These are phyloP conservation scores for Backusella morwellensis DNA, from an alignment of 192 early-diverging fungal genomes.

Conservation along the genomic window DNA sequence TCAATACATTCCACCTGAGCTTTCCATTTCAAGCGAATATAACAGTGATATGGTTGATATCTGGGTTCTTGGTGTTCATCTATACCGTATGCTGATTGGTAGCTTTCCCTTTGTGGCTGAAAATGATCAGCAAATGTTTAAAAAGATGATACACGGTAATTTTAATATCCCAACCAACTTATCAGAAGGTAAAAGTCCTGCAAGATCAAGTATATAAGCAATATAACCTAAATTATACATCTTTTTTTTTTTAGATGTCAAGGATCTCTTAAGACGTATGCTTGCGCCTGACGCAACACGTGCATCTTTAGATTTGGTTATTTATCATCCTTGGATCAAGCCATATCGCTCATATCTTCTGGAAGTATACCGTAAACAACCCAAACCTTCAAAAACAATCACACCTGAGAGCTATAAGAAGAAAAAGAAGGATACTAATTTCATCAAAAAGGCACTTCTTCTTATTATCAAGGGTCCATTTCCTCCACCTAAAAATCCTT, in stretches of 20 bases:
- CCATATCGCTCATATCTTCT: slow-evolving; percentile 11
- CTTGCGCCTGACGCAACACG: slow-evolving; percentile 31
- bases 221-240: neutral
- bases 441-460: neutral
- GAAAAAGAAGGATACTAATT: neutral
- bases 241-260: slow-evolving; percentile 18
- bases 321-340: slow-evolving; percentile 40
- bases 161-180: slow-evolving; percentile 22
- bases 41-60: slow-evolving; percentile 55
- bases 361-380: neutral
- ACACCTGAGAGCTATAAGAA: neutral
- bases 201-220: neutral
- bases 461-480: slow-evolving; percentile 24
- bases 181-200: slow-evolving; percentile 22
- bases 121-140: slow-evolving; percentile 32
- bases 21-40: slow-evolving; percentile 6
- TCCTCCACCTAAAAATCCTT: slow-evolving; percentile 29
- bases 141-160: slow-evolving; percentile 31
- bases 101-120: slow-evolving; percentile 44
- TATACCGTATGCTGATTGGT: slow-evolving; percentile 77
- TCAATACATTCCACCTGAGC: slow-evolving; percentile 30
- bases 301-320: slow-evolving; percentile 35
- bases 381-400: neutral
- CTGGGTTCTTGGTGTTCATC: slow-evolving; percentile 87
- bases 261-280: slow-evolving; percentile 34